Percentiles rank a stretch among this genome's conserved stretches.
These are phyloP conservation scores for Mucor velutinosus DNA, from an alignment of 371 early-diverging fungal genomes.

Conservation along the genomic window DNA sequence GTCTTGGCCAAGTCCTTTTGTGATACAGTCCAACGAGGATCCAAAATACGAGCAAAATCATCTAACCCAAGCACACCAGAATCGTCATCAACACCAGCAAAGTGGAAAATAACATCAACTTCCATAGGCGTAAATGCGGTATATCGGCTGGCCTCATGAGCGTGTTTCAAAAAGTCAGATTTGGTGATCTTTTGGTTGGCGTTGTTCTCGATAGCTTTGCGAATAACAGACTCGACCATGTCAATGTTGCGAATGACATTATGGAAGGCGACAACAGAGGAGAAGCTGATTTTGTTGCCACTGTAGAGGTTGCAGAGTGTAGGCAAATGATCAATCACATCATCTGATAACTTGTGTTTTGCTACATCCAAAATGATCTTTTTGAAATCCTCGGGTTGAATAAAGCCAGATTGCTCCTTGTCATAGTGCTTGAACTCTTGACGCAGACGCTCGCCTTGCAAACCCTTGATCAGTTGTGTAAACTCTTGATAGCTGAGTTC, in stretches of 20 bases:
- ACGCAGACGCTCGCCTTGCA: conserved; percentile 79
- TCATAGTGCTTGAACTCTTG: conserved; percentile 81
- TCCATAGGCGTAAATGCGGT: conserved; percentile 83
- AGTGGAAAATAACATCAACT: conserved; percentile 79
- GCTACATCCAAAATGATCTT: conserved; percentile 68
- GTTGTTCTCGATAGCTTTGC: conserved; percentile 56
- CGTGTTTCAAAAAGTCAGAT: conserved; percentile 64
- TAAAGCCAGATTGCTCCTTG: conserved; percentile 65
- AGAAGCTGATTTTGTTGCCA: conserved; percentile 63
- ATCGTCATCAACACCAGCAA: conserved; percentile 69
- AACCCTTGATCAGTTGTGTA: conserved; percentile 77
- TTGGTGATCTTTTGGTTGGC: conserved; percentile 64
- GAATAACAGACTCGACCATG: conserved; percentile 69
- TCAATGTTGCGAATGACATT: conserved; percentile 76
- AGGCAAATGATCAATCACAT: conserved; percentile 72
- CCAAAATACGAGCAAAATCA: conserved; percentile 69
- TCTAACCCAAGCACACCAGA: conserved; percentile 55
- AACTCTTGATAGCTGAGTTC: conserved; percentile 77
- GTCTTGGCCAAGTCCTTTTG: conserved; percentile 16
- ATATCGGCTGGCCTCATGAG: conserved; percentile 62
- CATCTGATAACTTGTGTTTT: conserved; percentile 71
- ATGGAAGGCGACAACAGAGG: conserved; percentile 72
- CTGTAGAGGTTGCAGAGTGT: conserved; percentile 62
- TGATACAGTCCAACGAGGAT: conserved; percentile 61
- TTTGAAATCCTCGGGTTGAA: conserved; percentile 68